phyloP scores from a whole-genome alignment of 768 basidiomycete species.

The Agaricus blazei region DNA sequence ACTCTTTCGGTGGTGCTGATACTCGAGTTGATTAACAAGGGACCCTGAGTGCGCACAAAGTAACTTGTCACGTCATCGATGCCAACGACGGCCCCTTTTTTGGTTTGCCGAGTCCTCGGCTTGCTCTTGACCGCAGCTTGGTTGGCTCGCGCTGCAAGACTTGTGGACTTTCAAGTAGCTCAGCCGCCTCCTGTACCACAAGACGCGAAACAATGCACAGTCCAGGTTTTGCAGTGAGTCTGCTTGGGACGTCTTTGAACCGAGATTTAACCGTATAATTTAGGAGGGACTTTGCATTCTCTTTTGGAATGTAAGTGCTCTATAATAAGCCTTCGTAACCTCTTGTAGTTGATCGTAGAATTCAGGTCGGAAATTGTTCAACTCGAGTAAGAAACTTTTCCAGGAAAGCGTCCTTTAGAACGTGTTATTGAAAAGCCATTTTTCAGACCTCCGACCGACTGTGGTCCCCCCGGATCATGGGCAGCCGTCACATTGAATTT shows the following conservation, averaged over 20 bases:
- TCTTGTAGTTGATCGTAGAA: neutral
- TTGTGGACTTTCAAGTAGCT: slow-evolving; percentile 65
- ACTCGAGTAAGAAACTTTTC: slow-evolving; percentile 37
- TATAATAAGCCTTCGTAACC: neutral
- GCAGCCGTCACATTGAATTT: slow-evolving; percentile 71
- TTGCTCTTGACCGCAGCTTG: neutral
- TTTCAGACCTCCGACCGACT: slow-evolving; percentile 63
- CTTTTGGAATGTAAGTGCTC: slow-evolving; percentile 55
- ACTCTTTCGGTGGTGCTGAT: neutral
- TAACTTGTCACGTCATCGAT: neutral
- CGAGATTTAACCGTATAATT: slow-evolving; percentile 16
- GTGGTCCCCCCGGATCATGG: slow-evolving; percentile 69
- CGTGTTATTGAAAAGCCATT: neutral
- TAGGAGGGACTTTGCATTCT: slow-evolving; percentile 66
- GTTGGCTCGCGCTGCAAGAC: slow-evolving; percentile 33
- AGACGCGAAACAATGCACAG: slow-evolving; percentile 56
- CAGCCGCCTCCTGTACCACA: slow-evolving; percentile 68
- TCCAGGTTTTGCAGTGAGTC: slow-evolving; percentile 54
- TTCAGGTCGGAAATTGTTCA: slow-evolving; percentile 59
- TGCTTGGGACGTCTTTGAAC: neutral
- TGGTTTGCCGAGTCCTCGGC: neutral
- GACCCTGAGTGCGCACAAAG: no score
- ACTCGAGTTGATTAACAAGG: no score
- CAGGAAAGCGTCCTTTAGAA: neutral
- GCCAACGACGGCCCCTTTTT: neutral